Conservation (phyloP, 306 rosid species). For the Hippophae rhamnoides region DNA sequence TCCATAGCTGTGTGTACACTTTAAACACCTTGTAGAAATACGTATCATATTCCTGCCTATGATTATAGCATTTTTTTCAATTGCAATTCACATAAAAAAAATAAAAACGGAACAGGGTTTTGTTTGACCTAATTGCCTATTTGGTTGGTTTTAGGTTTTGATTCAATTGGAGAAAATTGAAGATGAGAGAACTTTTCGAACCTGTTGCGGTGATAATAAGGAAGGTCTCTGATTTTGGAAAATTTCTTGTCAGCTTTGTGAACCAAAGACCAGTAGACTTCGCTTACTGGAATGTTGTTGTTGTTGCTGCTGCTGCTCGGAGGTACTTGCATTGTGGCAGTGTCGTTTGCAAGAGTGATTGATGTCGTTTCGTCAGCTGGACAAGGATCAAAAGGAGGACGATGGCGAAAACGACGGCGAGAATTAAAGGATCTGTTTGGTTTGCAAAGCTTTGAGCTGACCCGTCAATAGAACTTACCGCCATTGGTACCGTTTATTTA, state of each 20-base stretch:
- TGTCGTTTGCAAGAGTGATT: background rate
- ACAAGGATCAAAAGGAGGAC: background rate
- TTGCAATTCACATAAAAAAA: background rate
- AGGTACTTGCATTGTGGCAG: constrained; percentile 4
- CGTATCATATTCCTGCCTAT: constrained; percentile 55
- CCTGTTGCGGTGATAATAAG: constrained; percentile 75
- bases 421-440: background rate
- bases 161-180: background rate
- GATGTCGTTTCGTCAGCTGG: background rate
- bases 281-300: constrained; percentile 46
- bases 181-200: background rate
- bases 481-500: too few species aligned
- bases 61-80: background rate
- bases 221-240: constrained; percentile 69
- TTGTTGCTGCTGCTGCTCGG: constrained; percentile 10
- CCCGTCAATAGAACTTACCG: too few species aligned
- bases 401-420: background rate
- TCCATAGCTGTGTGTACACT: constrained; percentile 89
- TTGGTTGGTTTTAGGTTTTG: too few species aligned
- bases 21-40: constrained; percentile 86
- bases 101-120: background rate
- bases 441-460: too few species aligned
- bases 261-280: constrained; percentile 60
- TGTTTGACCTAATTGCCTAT: too few species aligned
- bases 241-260: constrained; percentile 77